Evolutionary conservation across 768 basidiomycete genomes (phyloP), one percentile per base, ranked within the genome.

Genomic region (Kwoniella botswanensis): DNA sequence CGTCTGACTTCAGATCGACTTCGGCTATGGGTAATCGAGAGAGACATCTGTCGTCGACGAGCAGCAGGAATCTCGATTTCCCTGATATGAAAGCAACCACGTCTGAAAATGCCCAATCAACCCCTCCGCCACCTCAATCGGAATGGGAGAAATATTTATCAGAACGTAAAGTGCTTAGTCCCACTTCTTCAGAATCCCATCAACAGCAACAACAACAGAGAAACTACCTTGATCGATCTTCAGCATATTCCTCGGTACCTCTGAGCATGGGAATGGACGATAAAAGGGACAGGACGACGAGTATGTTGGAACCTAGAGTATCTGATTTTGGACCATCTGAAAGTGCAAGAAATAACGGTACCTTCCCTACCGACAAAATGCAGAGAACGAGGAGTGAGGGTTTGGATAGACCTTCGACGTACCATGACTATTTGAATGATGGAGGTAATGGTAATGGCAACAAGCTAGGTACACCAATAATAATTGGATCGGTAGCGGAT

Each of bases 71-170:
- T 0, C 68, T 73, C 24, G 65, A 69, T 62, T 46, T 52, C 5
- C 24, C 44, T 26, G 58, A 43, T 9, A 12, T 41, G 2, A 29
- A 53, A 15, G 58, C 65, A 50, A 43, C n/a, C 22, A 56, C 56
- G 41, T 41, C 46, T 46, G 42, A 43, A 1, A 44, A 67, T 35
- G 50, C 5, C 11, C 43, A 63, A 24, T 42, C 57, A 64, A 43
- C 64, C 41, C 35, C 59, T 22, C 26, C 65, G 2, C 41, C 42
- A 12, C 65, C 60, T 42, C 53, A 42, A 22, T 74, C 74, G 9
- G 90, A 92, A 73, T 97, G 94, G 94, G 91, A 95, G 72, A 84
- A 87, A 55, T 96, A 97, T 82, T 87, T 94, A 60, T 89, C 89
- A 56, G 92, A 95, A 61, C 88, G 94, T 66, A 93, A 91, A 79